Evolutionary conservation across 371 early-diverging fungal species (phyloP).

Genomic region (Mortierella sp.): DNA sequence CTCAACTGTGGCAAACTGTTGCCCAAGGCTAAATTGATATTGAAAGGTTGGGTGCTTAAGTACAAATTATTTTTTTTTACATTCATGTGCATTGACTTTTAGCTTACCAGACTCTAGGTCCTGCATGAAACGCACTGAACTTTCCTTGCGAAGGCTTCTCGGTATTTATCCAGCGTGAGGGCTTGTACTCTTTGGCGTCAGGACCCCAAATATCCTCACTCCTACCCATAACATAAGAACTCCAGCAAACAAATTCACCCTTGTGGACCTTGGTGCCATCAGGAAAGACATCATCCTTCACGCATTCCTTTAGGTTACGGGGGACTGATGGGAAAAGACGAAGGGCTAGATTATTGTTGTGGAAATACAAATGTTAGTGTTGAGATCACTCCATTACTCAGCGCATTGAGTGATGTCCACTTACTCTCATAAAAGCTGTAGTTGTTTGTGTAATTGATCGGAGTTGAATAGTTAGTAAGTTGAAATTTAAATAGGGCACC

Average conservation of each 20-base stretch:
- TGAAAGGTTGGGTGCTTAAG: too few species aligned
- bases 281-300: slow-evolving; percentile 71
- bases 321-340: slow-evolving; percentile 63
- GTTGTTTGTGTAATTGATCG: neutral
- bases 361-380: too few species aligned
- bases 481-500: neutral
- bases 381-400: too few species aligned
- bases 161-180: slow-evolving; percentile 70
- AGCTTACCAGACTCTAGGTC: slow-evolving; percentile 61
- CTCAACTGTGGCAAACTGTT: slow-evolving; percentile 66
- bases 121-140: slow-evolving; percentile 60
- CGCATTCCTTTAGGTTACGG: slow-evolving; percentile 64
- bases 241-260: slow-evolving; percentile 66
- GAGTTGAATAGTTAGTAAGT: neutral
- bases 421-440: neutral
- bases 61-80: too few species aligned
- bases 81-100: neutral
- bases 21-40: slow-evolving; percentile 41
- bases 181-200: slow-evolving; percentile 71
- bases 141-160: slow-evolving; percentile 53
- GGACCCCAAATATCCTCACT: slow-evolving; percentile 69
- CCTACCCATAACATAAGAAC: slow-evolving; percentile 69
- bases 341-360: slow-evolving; percentile 9
- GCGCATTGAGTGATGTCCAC: neutral
- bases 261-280: slow-evolving; percentile 69